phyloP scores from a whole-genome alignment of 2,329 filamentous ascomycete genomes.

The Apiospora pterosperma region DNA sequence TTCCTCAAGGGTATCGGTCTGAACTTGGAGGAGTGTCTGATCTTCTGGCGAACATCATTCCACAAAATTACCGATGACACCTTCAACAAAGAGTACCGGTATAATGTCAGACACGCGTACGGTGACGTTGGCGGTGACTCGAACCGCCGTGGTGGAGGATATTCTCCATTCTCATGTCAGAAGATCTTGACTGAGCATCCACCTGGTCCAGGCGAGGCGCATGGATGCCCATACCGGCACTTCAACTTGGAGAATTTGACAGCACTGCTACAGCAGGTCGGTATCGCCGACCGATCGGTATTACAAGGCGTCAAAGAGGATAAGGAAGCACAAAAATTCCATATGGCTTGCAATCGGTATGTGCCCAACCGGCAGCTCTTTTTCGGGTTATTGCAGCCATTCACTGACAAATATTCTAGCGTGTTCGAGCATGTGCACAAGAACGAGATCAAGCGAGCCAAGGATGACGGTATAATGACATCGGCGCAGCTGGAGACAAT shows the following conservation, averaged over 20 bases:
- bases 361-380: conserved; percentile 20
- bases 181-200: conserved; percentile 90
- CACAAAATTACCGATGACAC: conserved; percentile 85
- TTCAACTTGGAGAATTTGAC: conserved; percentile 86
- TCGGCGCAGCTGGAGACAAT: conserved; percentile 86
- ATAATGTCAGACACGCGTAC: conserved; percentile 93
- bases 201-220: conserved; percentile 80
- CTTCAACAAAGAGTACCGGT: conserved; percentile 97
- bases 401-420: conserved; percentile 29
- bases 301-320: conserved; percentile 83
- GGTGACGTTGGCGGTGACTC: conserved; percentile 92
- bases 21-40: conserved; percentile 82
- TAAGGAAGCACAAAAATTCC: conserved; percentile 82
- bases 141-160: conserved; percentile 82
- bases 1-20: conserved; percentile 96
- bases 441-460: conserved; percentile 70
- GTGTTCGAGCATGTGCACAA: conserved; percentile 91
- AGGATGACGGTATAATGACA: conserved; percentile 69
- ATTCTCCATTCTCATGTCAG: conserved; percentile 89
- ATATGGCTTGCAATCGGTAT: conserved; percentile 90
- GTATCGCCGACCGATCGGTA: conserved; percentile 74
- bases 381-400: neutral
- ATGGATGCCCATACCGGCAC: conserved; percentile 96
- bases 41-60: conserved; percentile 90
- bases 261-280: conserved; percentile 70